Base-by-base conservation (phyloP, 108 stramenopile genomes). In the Fragilaria radians region DNA sequence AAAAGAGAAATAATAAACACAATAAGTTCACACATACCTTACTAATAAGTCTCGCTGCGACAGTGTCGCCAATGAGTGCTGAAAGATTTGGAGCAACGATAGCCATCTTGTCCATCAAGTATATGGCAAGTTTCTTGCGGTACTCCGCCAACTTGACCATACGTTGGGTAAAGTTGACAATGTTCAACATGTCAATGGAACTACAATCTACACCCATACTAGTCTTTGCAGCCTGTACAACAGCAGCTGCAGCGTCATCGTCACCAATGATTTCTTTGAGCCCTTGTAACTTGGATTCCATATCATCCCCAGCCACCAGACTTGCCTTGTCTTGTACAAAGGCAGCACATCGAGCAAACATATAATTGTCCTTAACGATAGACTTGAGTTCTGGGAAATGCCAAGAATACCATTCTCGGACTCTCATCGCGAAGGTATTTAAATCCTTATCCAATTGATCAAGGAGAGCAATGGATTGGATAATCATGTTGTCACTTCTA, bases 371-470 rank as follows among this genome's bases (percentile, higher is more conserved):
- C 67, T 96, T 97, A 56, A 98, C 85, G 34, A 97, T 72, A 70
- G 94, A 92, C 47, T 85, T 79, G 32, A 99, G 78, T 77, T 99
- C 99, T 18, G 99, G 99, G 65, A 99, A 99, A 79, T 99, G 99
- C 98, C 98, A 99, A 54, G 81, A 83, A 79, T 98, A 98, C 99
- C 99, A 99, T 74, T 99, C 99, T 11, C 94, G 72, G 30, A 97
- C 93, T 36, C 99, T 78, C 99, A 99, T 99, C 49, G 98, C 96
- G 73, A 97, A 97, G 25, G 98, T 98, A 71, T 99, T 99, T 19
- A 98, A 62, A 72, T 99, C 99, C 81, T 99, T 99, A 68, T 99
- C 99, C 81, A 99, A 80, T 71, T 98, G 96, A 81, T 99, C 99
- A 57, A 99, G 77, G 5, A 99, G 82, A 63, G 91, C 96, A 76